Conservation (phyloP, 306 rosid species). For the Quercus aquifolioides region DNA sequence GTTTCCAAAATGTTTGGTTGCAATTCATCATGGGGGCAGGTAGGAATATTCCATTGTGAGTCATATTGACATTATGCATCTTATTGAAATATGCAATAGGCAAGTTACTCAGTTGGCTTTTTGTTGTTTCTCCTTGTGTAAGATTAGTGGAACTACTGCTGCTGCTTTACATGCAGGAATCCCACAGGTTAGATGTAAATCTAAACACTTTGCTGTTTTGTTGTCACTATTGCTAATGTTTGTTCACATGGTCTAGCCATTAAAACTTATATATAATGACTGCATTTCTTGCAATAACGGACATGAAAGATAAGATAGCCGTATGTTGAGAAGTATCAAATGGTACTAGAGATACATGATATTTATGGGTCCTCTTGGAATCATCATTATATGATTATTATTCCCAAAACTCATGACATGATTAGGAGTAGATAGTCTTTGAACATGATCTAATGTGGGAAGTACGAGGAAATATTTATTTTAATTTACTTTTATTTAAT, state of each 20-base stretch:
- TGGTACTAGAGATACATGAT: background rate
- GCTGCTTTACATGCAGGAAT: conserved; percentile 71
- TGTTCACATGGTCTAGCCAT: background rate
- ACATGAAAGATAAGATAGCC: background rate
- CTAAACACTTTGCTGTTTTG: background rate
- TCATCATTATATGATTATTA: background rate
- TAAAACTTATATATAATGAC: background rate
- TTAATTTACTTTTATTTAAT: too few relatives aligned
- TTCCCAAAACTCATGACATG: background rate
- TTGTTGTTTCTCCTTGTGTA: conserved; percentile 13
- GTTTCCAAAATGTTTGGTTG: conserved; percentile 62
- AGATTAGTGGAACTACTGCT: conserved; percentile 76
- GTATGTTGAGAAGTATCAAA: background rate
- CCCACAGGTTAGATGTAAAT: conserved; percentile 65
- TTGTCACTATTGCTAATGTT: background rate
- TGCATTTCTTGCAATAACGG: conserved; percentile 1
- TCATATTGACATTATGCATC: conserved; percentile 4
- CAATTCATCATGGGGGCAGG: conserved; percentile 93
- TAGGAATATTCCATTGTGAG: conserved; percentile 28
- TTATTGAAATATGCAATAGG: conserved; percentile 9
- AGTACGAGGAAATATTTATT: too few relatives aligned
- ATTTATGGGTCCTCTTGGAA: background rate
- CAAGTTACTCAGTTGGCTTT: conserved; percentile 23
- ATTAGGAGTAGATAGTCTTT: background rate
- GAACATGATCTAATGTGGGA: background rate